Evolutionary conservation across 768 basidiomycete species (phyloP).

Genomic region (Sporobolomyces roseus): DNA sequence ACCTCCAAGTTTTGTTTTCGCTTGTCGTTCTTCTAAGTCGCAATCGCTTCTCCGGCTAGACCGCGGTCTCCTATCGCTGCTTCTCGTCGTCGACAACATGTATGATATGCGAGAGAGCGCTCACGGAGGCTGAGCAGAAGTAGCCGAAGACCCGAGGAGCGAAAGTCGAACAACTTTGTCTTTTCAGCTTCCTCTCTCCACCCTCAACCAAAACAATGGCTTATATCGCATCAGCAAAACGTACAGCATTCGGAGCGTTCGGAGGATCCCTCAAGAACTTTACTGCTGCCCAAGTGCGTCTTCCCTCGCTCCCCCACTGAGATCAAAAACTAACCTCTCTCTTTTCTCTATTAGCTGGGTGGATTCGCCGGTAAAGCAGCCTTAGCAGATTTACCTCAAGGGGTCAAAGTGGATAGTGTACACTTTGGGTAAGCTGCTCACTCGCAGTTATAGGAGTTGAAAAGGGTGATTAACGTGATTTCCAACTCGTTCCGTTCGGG

Average conservation of each 20-base stretch:
- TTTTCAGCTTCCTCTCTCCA: background rate
- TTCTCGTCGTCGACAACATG: too few species aligned
- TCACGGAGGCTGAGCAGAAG: too few species aligned
- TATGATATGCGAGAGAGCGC: too few species aligned
- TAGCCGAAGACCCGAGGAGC: too few species aligned
- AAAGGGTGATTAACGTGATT: too few species aligned
- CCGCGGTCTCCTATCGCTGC: too few species aligned
- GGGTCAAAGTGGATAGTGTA: slow-evolving; percentile 50
- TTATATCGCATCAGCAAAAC: slow-evolving; percentile 44
- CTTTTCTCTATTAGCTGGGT: slow-evolving; percentile 44
- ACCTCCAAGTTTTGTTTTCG: too few species aligned
- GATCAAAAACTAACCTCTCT: background rate
- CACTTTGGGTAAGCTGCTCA: slow-evolving; percentile 50
- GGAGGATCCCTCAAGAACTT: slow-evolving; percentile 47
- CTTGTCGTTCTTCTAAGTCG: too few species aligned
- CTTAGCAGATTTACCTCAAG: slow-evolving; percentile 49
- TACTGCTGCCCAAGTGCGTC: slow-evolving; percentile 31
- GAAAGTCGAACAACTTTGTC: too few species aligned
- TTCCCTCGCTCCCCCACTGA: too few species aligned
- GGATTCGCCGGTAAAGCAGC: slow-evolving; percentile 51
- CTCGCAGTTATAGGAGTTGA: too few species aligned
- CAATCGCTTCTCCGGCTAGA: too few species aligned
- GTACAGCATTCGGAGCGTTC: slow-evolving; percentile 51
- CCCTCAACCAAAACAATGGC: slow-evolving; percentile 14
- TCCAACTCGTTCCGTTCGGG: background rate